These are phyloP conservation scores for Heritiera fomes DNA, from an alignment of 345 rosid genomes.

Conservation along the genomic window DNA sequence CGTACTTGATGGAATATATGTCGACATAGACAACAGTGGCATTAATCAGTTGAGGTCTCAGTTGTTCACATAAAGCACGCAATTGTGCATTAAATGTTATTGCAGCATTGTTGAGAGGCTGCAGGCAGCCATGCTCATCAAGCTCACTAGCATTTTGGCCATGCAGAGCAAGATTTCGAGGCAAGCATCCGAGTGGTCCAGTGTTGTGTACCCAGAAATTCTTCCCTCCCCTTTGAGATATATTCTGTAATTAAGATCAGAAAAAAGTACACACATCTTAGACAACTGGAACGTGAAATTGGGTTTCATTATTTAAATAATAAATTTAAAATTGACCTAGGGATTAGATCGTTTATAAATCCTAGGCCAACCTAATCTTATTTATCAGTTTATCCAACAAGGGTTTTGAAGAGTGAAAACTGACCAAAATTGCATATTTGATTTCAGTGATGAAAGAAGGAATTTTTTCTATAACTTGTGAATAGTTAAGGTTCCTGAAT, in stretches of 20 bases:
- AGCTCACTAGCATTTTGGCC: slow-evolving; percentile 36
- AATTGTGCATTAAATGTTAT: slow-evolving; percentile 49
- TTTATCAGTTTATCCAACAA: too few relatives aligned
- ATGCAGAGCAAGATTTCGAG: slow-evolving; percentile 44
- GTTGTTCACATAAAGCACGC: slow-evolving; percentile 37
- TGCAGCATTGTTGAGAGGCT: slow-evolving; percentile 54
- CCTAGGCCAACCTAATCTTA: too few relatives aligned
- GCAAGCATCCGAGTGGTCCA: slow-evolving; percentile 74
- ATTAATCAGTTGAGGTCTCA: slow-evolving; percentile 42
- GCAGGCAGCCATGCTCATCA: slow-evolving; percentile 61
- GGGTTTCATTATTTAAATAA: not conserved
- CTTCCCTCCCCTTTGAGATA: slow-evolving; percentile 54
- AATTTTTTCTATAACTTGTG: slow-evolving; percentile 43
- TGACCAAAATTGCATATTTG: slow-evolving; percentile 47
- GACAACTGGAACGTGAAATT: not conserved
- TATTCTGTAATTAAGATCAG: slow-evolving; percentile 27
- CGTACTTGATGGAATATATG: slow-evolving; percentile 52
- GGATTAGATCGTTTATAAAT: too few relatives aligned
- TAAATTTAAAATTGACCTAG: too few relatives aligned
- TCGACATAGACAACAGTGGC: slow-evolving; percentile 58
- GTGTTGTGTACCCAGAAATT: slow-evolving; percentile 72
- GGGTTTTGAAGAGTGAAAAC: not conserved
- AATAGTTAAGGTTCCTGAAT: slow-evolving; percentile 33
- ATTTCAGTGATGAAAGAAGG: slow-evolving; percentile 56
- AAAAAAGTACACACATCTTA: not conserved